A percentile compares a stretch with the other conserved stretches of the same genome.
Conservation (phyloP, 495 filamentous ascomycete species). For the Penicillium cinerascens region DNA sequence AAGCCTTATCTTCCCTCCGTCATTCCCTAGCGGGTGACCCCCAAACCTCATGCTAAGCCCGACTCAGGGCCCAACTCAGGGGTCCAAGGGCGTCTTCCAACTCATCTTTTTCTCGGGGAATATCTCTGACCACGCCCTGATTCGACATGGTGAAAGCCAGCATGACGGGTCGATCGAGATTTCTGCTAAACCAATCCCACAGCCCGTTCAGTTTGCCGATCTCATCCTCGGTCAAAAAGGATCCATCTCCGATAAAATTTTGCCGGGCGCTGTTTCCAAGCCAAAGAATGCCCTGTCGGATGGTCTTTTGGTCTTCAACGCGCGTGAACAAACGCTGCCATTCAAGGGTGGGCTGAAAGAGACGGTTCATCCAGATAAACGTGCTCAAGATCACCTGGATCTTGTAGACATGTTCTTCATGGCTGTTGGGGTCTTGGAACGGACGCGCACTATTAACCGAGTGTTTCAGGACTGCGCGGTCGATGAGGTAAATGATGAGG, state of each 20-base stretch:
- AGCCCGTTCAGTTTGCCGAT: background rate
- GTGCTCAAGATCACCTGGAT: background rate
- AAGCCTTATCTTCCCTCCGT: background rate
- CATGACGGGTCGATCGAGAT: background rate
- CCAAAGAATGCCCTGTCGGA: background rate
- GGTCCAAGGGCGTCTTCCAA: background rate
- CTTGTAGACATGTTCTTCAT: background rate
- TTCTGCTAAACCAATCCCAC: background rate
- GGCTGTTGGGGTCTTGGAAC: background rate
- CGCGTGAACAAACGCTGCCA: background rate
- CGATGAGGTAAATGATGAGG: background rate
- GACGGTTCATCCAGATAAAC: conserved; percentile 1
- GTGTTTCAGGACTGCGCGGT: background rate
- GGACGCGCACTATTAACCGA: background rate
- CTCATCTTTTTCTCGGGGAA: background rate
- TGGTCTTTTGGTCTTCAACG: background rate
- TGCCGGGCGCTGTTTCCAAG: background rate
- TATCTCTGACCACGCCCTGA: background rate
- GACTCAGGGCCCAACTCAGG: background rate
- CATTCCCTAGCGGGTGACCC: background rate
- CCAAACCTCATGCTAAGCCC: background rate
- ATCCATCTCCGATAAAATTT: background rate
- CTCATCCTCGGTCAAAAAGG: background rate
- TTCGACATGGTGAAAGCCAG: background rate
- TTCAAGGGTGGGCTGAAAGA: background rate